Evolutionary conservation across 768 basidiomycete genomes (phyloP).

Genomic region (Trichaptum fuscoviolaceum): DNA sequence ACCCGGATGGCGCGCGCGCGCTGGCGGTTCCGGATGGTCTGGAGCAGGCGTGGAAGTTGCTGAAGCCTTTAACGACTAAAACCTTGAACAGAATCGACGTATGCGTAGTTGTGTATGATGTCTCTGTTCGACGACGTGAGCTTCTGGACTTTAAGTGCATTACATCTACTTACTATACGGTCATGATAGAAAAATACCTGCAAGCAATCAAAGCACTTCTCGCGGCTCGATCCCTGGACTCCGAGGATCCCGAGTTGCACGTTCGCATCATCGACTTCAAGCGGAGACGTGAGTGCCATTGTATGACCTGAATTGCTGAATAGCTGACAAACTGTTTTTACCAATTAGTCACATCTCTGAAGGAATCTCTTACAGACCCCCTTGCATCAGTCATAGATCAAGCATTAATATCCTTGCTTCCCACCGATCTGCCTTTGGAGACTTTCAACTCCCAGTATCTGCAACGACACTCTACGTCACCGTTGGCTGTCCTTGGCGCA

Average conservation of each 20-base stretch:
- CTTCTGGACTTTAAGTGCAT: conserved; percentile 2
- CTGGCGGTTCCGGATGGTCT: conserved; percentile 58
- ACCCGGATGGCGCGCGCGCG: conserved; percentile 76
- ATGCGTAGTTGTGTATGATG: conserved; percentile 76
- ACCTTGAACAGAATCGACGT: conserved; percentile 53
- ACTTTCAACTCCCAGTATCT: conserved; percentile 73
- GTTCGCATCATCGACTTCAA: conserved; percentile 63
- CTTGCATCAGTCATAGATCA: conserved; percentile 47
- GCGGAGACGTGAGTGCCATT: conserved; percentile 37
- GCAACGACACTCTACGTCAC: conserved; percentile 49
- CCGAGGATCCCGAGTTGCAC: conserved; percentile 64
- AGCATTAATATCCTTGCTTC: conserved; percentile 45
- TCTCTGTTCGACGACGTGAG: conserved; percentile 76
- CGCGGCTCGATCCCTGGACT: conserved; percentile 46
- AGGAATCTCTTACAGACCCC: conserved; percentile 38
- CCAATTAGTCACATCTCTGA: conserved; percentile 37
- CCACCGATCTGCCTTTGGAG: conserved; percentile 52
- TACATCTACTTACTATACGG: conserved; percentile 6
- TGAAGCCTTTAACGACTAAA: conserved; percentile 55
- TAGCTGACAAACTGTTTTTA: background rate
- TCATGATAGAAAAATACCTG: conserved; percentile 62
- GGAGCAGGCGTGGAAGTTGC: conserved; percentile 67
- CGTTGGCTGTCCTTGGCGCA: conserved; percentile 52
- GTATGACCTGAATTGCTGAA: background rate
- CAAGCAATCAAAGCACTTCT: conserved; percentile 70